Base-by-base conservation (phyloP, 768 basidiomycete genomes). In the Amanita jacksonii region DNA sequence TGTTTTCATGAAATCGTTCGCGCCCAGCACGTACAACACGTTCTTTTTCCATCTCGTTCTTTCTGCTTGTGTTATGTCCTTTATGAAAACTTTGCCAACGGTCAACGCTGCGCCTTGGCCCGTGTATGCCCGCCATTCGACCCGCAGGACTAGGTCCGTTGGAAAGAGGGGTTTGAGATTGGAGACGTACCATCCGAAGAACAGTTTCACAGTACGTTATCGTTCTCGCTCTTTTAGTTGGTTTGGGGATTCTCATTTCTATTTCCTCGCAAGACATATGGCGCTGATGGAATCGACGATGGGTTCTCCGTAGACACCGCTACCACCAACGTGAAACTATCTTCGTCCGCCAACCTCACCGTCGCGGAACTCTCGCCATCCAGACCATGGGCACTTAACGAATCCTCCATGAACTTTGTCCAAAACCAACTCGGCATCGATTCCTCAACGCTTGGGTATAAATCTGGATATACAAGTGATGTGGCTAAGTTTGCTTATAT, bases 401-500 rank as follows among this genome's bases (percentile, higher is more conserved):
- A 28, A 20, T 46, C 49, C 3, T 41, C 47, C 7, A 42, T 51
- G 22, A 23, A 30, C 13, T 43, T 46, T 31, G 47, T 51, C 20
- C 23, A 36, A 13, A 45, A 43, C 3, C 32, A 43, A n/a, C 47
- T 51, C 4, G 45, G 48, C 8, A 19, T 52, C 18, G 41, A 38
- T 12, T 4, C 18, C 8, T 27, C 15, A 8, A 33, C 15, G n/a
- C 20, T 51, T 10, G 18, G n/a, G 27, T 53, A 45, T 23, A 49
- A 46, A 33, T 46, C 45, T 22, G 54, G 55, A 3, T 52, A 46
- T 27, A 35, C 33, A 4, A 32, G 47, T 5, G 53, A 54, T 10
- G 37, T 48, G 1, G 28, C 48, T 2, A 57, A 52, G 31, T 47
- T 51, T 30, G 58, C 57, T 3, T 60, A 52, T 41, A 24, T 58